Conservation (phyloP, 2,329 filamentous ascomycete genomes). For the Aspergillus phoenicis region DNA sequence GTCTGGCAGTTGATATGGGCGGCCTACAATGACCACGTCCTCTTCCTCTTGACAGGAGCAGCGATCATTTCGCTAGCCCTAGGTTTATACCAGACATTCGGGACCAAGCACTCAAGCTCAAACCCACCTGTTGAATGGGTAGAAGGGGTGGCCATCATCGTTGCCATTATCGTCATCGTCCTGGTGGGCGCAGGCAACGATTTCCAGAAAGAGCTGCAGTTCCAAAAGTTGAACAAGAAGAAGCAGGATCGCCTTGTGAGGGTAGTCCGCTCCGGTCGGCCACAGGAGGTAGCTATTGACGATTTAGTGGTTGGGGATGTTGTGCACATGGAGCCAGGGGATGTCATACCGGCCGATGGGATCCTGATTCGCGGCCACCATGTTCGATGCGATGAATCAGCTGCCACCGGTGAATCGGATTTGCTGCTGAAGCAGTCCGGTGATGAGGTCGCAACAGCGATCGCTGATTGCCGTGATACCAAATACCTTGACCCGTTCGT, state of each 20-base stretch:
- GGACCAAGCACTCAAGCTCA: constrained; percentile 23
- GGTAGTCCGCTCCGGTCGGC: constrained; percentile 60
- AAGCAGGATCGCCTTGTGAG: constrained; percentile 76
- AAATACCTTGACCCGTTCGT: constrained; percentile 68
- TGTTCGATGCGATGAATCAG: constrained; percentile 27
- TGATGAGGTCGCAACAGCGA: constrained; percentile 11
- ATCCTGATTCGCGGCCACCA: constrained; percentile 61
- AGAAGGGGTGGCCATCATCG: constrained; percentile 71
- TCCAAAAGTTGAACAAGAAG: constrained; percentile 61
- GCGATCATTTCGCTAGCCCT: constrained; percentile 71
- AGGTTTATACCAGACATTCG: constrained; percentile 60
- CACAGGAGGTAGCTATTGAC: constrained; percentile 55
- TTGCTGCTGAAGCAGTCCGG: constrained; percentile 15
- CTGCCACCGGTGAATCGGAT: constrained; percentile 23
- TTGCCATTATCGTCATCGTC: constrained; percentile 70
- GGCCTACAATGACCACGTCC: constrained; percentile 75
- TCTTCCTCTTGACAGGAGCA: constrained; percentile 68
- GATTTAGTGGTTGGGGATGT: constrained; percentile 51
- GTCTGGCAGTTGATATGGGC: constrained; percentile 71
- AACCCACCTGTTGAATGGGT: constrained; percentile 64
- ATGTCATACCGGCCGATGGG: constrained; percentile 69
- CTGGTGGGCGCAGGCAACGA: constrained; percentile 71
- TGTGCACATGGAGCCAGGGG: constrained; percentile 51
- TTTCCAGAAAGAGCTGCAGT: constrained; percentile 72
- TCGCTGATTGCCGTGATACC: constrained; percentile 40